phyloP scores from a whole-genome alignment of 2,329 filamentous ascomycete species.

The Fusarium sp. region DNA sequence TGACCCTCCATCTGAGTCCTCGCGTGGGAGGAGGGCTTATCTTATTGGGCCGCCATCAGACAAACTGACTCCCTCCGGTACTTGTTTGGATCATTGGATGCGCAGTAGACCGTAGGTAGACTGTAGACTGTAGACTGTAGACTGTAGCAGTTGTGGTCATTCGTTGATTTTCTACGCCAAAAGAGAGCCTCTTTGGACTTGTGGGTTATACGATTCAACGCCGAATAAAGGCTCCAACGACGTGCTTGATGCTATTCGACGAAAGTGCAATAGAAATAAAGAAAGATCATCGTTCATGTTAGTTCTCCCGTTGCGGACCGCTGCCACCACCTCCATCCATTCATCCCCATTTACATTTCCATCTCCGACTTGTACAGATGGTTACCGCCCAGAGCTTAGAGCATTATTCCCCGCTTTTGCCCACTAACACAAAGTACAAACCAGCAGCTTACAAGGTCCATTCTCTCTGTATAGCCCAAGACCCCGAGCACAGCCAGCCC shows the following conservation, averaged over 20 bases:
- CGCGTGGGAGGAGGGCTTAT: constrained; percentile 41
- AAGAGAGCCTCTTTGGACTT: not conserved
- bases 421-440: constrained; percentile 8
- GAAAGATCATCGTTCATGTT: constrained; percentile 36
- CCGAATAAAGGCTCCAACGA: constrained; percentile 4
- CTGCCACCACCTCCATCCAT: constrained; percentile 34
- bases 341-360: too few relatives aligned
- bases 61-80: constrained; percentile 33
- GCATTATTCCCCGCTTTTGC: constrained; percentile 41
- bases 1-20: constrained; percentile 47
- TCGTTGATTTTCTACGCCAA: constrained; percentile 11
- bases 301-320: constrained; percentile 45
- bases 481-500: constrained; percentile 10
- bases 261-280: constrained; percentile 4
- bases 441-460: constrained; percentile 17
- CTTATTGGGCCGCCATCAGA: constrained; percentile 48
- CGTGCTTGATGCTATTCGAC: constrained; percentile 13
- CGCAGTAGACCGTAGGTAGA: too few relatives aligned
- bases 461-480: not conserved
- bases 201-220: constrained; percentile 5
- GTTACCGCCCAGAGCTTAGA: not conserved
- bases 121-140: too few relatives aligned
- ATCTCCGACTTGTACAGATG: too few relatives aligned
- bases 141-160: constrained; percentile 11
- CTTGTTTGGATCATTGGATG: constrained; percentile 12